A percentile compares a stretch with the other conserved stretches of the same genome.
These are phyloP conservation scores for Mesostigma viride DNA, from an alignment of 139 green algal species.

Conservation along the genomic window DNA sequence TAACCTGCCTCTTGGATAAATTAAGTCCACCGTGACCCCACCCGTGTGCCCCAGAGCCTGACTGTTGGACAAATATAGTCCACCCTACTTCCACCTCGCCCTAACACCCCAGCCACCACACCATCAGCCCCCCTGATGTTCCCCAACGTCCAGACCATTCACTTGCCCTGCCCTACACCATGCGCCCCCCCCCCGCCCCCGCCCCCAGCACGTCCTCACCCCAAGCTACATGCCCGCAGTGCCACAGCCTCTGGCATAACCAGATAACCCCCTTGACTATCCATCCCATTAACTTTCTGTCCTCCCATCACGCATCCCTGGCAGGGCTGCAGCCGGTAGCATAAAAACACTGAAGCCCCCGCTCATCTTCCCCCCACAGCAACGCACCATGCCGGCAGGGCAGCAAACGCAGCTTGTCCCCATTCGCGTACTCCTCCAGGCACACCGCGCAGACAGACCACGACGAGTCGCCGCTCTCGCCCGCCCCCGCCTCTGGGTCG, in stretches of 20 bases:
- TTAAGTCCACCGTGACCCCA: too few species aligned
- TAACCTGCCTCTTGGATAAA: too few species aligned
- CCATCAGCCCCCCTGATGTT: not conserved
- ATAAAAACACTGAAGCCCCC: too few species aligned
- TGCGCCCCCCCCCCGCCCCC: too few species aligned
- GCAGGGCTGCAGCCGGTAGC: not conserved
- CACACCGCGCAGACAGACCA: conserved; percentile 39
- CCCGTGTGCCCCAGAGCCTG: too few species aligned
- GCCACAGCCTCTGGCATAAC: not conserved
- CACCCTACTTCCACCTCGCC: too few species aligned
- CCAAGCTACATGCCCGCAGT: too few species aligned
- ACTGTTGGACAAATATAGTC: too few species aligned
- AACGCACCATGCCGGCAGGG: conserved; percentile 34
- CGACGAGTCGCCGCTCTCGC: conserved; percentile 4
- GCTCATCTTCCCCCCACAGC: not conserved
- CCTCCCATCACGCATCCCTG: not conserved
- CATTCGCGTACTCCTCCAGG: conserved; percentile 36
- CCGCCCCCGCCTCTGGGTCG: not conserved
- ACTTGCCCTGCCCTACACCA: too few species aligned
- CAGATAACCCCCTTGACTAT: not conserved
- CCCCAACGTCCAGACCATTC: too few species aligned
- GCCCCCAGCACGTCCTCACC: too few species aligned
- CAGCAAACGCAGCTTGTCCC: conserved; percentile 32
- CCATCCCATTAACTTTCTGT: not conserved
- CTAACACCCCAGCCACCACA: not conserved